Evolutionary conservation across 2,329 filamentous ascomycete genomes (phyloP).

Genomic region (Verticillium dahliae): DNA sequence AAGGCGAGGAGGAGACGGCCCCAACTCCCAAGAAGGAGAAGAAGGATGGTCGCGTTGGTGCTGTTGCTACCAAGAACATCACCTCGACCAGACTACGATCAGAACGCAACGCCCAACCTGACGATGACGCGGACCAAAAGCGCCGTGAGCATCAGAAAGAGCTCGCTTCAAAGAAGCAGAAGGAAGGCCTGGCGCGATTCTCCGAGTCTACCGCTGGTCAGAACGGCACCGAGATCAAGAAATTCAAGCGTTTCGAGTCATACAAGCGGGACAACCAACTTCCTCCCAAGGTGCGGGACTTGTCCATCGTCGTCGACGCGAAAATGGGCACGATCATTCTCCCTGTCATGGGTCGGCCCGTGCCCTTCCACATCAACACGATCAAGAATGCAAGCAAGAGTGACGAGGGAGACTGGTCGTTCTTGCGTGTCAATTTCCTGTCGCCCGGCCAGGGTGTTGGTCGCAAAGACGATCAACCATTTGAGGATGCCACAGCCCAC

Average conservation of each 20-base stretch:
- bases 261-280: slow-evolving; percentile 98
- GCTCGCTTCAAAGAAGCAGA: slow-evolving; percentile 78
- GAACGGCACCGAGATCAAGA: slow-evolving; percentile 91
- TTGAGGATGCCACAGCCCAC: slow-evolving; percentile 92
- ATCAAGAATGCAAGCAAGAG: slow-evolving; percentile 99
- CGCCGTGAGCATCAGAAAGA: slow-evolving; percentile 91
- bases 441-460: slow-evolving; percentile 96
- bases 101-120: slow-evolving; percentile 79
- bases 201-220: slow-evolving; percentile 77
- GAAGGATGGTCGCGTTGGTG: slow-evolving; percentile 74
- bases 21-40: slow-evolving; percentile 87
- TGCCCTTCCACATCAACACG: slow-evolving; percentile 94
- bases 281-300: slow-evolving; percentile 71
- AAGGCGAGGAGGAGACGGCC: slow-evolving; percentile 85
- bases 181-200: slow-evolving; percentile 79
- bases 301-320: slow-evolving; percentile 82
- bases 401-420: slow-evolving; percentile 89
- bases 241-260: slow-evolving; percentile 98
- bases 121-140: slow-evolving; percentile 83
- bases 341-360: slow-evolving; percentile 93
- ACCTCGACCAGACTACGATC: slow-evolving; percentile 88
- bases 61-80: slow-evolving; percentile 90
- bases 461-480: slow-evolving; percentile 93
- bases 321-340: slow-evolving; percentile 89
- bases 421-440: slow-evolving; percentile 92